Base-by-base conservation (phyloP, 306 rosid genomes). In the Lablab purpureus region DNA sequence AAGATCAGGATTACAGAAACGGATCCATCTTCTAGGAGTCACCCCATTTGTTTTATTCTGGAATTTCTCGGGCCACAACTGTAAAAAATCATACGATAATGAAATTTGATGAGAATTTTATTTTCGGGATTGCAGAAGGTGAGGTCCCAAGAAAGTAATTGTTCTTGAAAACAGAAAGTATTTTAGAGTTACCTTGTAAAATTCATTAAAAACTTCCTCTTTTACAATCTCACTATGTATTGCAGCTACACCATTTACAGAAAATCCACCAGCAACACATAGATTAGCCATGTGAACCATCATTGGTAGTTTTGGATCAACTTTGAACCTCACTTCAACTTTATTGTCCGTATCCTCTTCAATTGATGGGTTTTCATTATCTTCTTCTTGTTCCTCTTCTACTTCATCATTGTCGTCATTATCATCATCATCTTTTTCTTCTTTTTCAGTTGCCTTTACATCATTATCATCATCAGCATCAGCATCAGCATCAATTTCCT, bases 31-130 rank as follows among this genome's bases (percentile, higher is more conserved):
- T 89, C 99, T 89, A 17, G 99, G 97, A 28, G 99, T 94, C 64
- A 94, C 99, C 70, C 99, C 97, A 85, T 94, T 94, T 84, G 99
- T 94, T 85, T 94, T 94, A 79, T 94, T 94, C 82, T 92, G 97
- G 87, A 94, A 94, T 74, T 94, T 94, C 58, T 88, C 81, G 18
- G 99, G 99, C 99, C 97, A 92, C 65, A 94, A 82, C 99, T 94
- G 90, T 80, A 65, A 66, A 71, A 56, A 70, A 4, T 50, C 62
- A 64, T 73, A 73, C 23, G 81, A 65, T 62, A 45, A 45, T 49
- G 49, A 63, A 52, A 77, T 69, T 17, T 45, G 59, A 82, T 79
- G 55, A 79, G 55, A 15, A 71, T 70, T 74, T 47, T 50, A 55
- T 68, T 68, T 82, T 37, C 21, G 78, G 62, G 64, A 23, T 58